A percentile compares a stretch with the other conserved stretches of the same genome.
Conservation (phyloP, 2,329 filamentous ascomycete species). For the Pseudocercospora fijiensis region DNA sequence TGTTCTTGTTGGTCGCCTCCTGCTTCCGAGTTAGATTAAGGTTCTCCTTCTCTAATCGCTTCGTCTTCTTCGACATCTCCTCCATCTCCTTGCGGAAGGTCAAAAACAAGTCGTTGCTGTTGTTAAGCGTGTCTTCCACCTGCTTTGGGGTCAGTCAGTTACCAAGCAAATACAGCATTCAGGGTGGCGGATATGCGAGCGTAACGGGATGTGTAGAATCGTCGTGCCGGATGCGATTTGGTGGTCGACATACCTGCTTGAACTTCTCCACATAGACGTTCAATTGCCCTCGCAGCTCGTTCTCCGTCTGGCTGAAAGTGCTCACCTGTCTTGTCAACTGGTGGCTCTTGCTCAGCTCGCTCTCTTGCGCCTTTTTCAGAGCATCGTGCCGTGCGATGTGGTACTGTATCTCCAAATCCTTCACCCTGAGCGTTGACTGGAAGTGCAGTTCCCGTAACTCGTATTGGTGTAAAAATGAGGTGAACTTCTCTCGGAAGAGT, state of each 20-base stretch:
- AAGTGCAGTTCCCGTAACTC: slow-evolving; percentile 94
- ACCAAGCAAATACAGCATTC: slow-evolving; percentile 24
- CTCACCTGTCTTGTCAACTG: slow-evolving; percentile 88
- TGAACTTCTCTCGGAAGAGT: slow-evolving; percentile 78
- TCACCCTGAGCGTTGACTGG: slow-evolving; percentile 84
- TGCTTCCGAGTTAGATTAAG: slow-evolving; percentile 87
- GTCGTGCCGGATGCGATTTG: slow-evolving; percentile 5
- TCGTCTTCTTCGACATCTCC: slow-evolving; percentile 99
- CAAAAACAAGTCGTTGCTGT: slow-evolving; percentile 94
- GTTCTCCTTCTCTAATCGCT: slow-evolving; percentile 94
- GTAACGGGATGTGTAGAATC: background rate
- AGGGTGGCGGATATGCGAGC: slow-evolving; percentile 1
- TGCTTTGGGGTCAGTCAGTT: slow-evolving; percentile 55
- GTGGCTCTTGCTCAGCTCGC: slow-evolving; percentile 74
- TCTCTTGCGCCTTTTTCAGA: slow-evolving; percentile 83
- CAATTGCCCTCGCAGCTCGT: slow-evolving; percentile 87
- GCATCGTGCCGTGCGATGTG: slow-evolving; percentile 85
- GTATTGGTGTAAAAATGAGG: slow-evolving; percentile 94
- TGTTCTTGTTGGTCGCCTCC: slow-evolving; percentile 89
- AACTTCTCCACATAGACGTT: slow-evolving; percentile 99
- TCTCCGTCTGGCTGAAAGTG: slow-evolving; percentile 93
- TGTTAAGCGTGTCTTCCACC: slow-evolving; percentile 98
- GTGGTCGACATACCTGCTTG: slow-evolving; percentile 73
- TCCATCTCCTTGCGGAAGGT: slow-evolving; percentile 99
- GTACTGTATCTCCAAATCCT: slow-evolving; percentile 92